Evolutionary conservation across 2,329 filamentous ascomycete genomes (phyloP).

Genomic region (Chrysoporthe puriensis): DNA sequence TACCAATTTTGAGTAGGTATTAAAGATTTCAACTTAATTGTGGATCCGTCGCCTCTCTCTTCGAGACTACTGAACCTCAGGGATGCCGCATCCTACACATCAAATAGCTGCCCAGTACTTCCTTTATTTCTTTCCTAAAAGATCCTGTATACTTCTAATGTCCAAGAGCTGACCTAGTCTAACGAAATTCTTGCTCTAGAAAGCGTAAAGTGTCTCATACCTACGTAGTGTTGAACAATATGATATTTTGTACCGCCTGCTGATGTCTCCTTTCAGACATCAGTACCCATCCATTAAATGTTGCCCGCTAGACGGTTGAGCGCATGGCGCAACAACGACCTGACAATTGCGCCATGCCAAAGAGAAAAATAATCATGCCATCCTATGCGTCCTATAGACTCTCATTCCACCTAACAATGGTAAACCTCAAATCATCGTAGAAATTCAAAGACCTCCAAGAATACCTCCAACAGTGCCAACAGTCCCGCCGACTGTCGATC

Average conservation of each 20-base stretch:
- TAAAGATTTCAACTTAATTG: no score
- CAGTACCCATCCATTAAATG: not conserved
- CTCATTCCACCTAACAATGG: not conserved
- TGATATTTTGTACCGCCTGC: not conserved
- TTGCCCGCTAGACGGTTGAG: slow-evolving; percentile 7
- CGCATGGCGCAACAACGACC: slow-evolving; percentile 8
- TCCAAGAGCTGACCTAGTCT: not conserved
- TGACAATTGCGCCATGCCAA: slow-evolving; percentile 9
- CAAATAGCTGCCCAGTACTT: no score
- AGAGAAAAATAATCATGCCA: not conserved
- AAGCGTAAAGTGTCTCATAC: not conserved
- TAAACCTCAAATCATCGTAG: not conserved
- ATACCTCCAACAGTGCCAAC: slow-evolving; percentile 1
- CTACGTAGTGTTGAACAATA: slow-evolving; percentile 1
- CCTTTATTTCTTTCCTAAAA: no score
- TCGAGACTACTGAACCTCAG: no score
- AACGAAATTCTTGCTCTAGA: not conserved
- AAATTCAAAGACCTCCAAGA: not conserved
- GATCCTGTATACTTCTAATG: no score
- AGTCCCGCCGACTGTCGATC: not conserved
- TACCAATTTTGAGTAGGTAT: no score
- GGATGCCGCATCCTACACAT: no score
- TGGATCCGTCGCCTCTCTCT: no score
- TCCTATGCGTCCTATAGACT: not conserved
- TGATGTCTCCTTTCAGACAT: not conserved